Base-by-base conservation (phyloP, 1,139 yeast species). In the Kodamaea anthophila region DNA sequence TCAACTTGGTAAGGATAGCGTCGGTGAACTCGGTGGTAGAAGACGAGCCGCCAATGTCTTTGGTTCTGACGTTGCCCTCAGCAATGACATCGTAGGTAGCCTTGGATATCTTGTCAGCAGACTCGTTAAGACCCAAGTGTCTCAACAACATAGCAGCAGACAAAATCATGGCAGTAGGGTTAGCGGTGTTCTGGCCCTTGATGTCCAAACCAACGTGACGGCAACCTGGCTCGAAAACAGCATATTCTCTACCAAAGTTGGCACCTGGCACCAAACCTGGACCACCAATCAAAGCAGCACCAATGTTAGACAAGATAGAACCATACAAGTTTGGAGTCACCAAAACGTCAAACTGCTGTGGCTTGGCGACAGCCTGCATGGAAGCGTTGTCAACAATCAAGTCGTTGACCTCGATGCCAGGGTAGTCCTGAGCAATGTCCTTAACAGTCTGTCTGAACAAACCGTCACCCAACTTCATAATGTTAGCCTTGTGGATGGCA, bases 191-290 rank as follows among this genome's bases (percentile, higher is more conserved):
- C 65, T 84, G 78, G 56, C 95, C 96, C 71, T 85, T 74, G 59
- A 91, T 84, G 65, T 88, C 97, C 53, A 87, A 74, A 64, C 97
- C 98, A 52, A 88, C 97, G 70, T 91, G 98, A 74, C 97, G 84
- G 70, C 96, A 88, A 64, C 97, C 98, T 50, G 98, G 98, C 73
- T 91, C 98, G 62, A 91, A 91, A 43, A 91, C 93, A 37, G 98
- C 97, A 61, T 83, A 81, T 55, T 91, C 96, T 62, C 96, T 83
- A 65, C 98, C 97, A 50, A 85, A 87, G 74, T 87, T 85, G 51
- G 94, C 96, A 65, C 97, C 97, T 51, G 98, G 96, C 35, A 91
- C 96, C 51, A 91, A 73, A 65, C 97, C 97, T 55, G 97, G 97
- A 51, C 97, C 97, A 63, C 98, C 98, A 45, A 91, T 83, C 51